Conservation (phyloP, 2,329 filamentous ascomycete species). For the Cytospora schulzeri region DNA sequence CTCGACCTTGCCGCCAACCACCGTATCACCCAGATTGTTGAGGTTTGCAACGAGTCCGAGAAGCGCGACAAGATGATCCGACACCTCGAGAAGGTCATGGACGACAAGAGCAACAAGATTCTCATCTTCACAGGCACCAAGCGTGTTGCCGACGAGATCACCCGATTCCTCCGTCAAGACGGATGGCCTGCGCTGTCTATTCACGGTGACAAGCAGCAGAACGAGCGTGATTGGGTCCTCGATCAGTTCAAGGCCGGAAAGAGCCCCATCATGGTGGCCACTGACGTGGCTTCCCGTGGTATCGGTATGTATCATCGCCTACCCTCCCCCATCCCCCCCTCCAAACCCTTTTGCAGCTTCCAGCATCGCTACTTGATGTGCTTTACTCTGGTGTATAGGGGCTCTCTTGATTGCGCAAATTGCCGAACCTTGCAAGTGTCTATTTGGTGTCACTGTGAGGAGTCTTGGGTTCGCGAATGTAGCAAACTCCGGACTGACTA, state of each 20-base stretch:
- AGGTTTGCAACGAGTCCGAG: slow-evolving; percentile 94
- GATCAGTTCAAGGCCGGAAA: slow-evolving; percentile 99
- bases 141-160: slow-evolving; percentile 96
- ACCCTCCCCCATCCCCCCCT: slow-evolving; percentile 43
- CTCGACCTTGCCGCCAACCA: slow-evolving; percentile 96
- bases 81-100: slow-evolving; percentile 97
- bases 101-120: slow-evolving; percentile 91
- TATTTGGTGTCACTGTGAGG: slow-evolving; percentile 78
- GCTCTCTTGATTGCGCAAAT: slow-evolving; percentile 86
- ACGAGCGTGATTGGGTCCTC: slow-evolving; percentile 98
- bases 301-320: slow-evolving; percentile 91
- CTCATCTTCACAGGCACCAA: slow-evolving; percentile 94
- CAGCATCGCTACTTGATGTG: slow-evolving; percentile 66
- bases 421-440: slow-evolving; percentile 79
- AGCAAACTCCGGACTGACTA: slow-evolving; percentile 49
- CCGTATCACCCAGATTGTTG: slow-evolving; percentile 95
- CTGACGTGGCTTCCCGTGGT: slow-evolving; percentile 99
- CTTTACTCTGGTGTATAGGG: slow-evolving; percentile 92
- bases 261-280: slow-evolving; percentile 99
- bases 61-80: slow-evolving; percentile 98
- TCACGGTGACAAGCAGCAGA: slow-evolving; percentile 98
- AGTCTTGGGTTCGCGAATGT: slow-evolving; percentile 83
- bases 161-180: slow-evolving; percentile 93
- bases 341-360: slow-evolving; percentile 50
- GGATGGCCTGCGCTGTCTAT: slow-evolving; percentile 98